phyloP scores from a whole-genome alignment of 2,329 filamentous ascomycete genomes.

The Dothistroma septosporum region DNA sequence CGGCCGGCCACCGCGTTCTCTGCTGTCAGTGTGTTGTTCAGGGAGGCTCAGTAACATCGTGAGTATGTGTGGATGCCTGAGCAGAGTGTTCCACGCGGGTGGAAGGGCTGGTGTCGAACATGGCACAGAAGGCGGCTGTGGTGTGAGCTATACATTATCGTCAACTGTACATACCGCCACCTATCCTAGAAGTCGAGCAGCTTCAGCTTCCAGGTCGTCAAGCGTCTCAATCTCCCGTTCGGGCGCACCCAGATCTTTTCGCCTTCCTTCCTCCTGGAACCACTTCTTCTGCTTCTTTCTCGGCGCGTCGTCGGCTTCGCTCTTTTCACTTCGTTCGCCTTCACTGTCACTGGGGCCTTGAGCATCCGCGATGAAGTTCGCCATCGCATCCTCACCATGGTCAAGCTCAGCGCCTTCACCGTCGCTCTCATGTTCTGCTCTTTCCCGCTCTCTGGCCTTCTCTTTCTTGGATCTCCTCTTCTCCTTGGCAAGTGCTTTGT shows the following conservation, averaged over 20 bases:
- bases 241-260: conserved; percentile 48
- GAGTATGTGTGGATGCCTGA: no score
- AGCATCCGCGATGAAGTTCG: conserved; percentile 41
- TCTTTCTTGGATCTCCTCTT: conserved; percentile 73
- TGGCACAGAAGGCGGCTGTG: not conserved
- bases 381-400: conserved; percentile 39
- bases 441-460: conserved; percentile 65
- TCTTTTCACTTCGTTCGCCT: conserved; percentile 41
- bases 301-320: conserved; percentile 44
- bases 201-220: conserved; percentile 73
- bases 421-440: conserved; percentile 42
- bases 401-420: conserved; percentile 18
- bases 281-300: conserved; percentile 70
- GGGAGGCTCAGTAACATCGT: no score
- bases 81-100: not conserved
- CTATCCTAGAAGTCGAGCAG: conserved; percentile 60
- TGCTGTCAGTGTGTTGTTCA: not conserved
- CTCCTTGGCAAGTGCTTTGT: conserved; percentile 75
- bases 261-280: conserved; percentile 65
- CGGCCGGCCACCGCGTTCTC: not conserved
- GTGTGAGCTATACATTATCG: not conserved
- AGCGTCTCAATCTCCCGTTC: conserved; percentile 68
- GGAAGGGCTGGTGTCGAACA: not conserved
- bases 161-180: not conserved
- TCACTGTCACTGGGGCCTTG: conserved; percentile 28